Conservation (phyloP, 768 basidiomycete species). For the Auriscalpium orientale region DNA sequence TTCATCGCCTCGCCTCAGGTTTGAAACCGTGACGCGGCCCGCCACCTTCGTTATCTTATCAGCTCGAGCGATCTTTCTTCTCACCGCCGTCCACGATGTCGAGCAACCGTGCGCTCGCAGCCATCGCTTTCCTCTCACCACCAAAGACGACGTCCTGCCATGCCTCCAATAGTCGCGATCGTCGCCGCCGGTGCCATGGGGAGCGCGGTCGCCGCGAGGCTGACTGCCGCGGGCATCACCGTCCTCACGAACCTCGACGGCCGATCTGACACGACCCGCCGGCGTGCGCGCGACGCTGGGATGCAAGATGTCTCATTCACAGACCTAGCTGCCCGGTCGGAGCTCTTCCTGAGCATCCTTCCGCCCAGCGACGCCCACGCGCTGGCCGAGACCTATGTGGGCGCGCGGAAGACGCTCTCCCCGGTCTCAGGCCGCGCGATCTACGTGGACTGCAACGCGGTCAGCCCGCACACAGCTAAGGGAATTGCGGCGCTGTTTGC, state of each 20-base stretch:
- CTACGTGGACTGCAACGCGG: slow-evolving; percentile 54
- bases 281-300: slow-evolving; percentile 43
- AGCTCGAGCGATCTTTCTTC: no score
- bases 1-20: no score
- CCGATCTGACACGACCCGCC: slow-evolving; percentile 43
- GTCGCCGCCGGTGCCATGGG: slow-evolving; percentile 57
- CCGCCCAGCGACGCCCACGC: slow-evolving; percentile 46
- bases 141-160: background rate
- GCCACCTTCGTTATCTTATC: no score
- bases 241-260: slow-evolving; percentile 50
- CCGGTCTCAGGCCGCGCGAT: slow-evolving; percentile 17
- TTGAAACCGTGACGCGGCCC: no score
- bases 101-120: no score
- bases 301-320: slow-evolving; percentile 35
- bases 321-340: slow-evolving; percentile 30
- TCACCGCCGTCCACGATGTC: no score
- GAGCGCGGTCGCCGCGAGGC: slow-evolving; percentile 41
- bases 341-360: slow-evolving; percentile 49
- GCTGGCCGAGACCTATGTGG: slow-evolving; percentile 34
- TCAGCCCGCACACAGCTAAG: slow-evolving; percentile 43
- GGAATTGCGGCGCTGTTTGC: slow-evolving; percentile 39
- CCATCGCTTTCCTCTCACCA: no score
- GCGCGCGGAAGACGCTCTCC: slow-evolving; percentile 14
- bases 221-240: slow-evolving; percentile 39
- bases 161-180: slow-evolving; percentile 31